Evolutionary conservation across 768 basidiomycete species (phyloP).

Genomic region (Lactifluus echinatus): DNA sequence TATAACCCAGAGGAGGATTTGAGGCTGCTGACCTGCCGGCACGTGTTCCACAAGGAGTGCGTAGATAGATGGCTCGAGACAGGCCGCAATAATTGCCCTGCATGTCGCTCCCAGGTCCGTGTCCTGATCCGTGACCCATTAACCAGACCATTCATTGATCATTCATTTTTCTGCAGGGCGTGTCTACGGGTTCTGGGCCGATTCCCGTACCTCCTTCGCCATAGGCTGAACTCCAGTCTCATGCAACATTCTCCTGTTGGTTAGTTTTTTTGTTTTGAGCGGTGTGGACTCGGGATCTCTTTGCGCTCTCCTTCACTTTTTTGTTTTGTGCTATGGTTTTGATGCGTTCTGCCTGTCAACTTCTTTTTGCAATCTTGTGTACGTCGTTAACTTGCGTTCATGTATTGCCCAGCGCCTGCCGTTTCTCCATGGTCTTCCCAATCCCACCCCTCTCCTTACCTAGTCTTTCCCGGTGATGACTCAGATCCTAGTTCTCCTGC

Average conservation of each 20-base stretch:
- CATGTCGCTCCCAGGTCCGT: constrained; percentile 70
- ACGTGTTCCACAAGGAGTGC: constrained; percentile 84
- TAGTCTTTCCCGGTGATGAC: too few species aligned
- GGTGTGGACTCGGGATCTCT: neutral
- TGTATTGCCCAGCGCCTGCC: too few species aligned
- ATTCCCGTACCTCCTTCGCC: neutral
- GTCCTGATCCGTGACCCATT: neutral
- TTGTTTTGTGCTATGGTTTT: neutral
- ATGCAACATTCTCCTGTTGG: neutral
- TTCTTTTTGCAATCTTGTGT: neutral
- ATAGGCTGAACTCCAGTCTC: neutral
- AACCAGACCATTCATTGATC: neutral
- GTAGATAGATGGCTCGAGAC: constrained; percentile 44
- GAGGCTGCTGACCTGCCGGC: constrained; percentile 72
- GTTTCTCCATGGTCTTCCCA: too few species aligned
- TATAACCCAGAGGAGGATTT: constrained; percentile 72
- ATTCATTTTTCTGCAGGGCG: neutral
- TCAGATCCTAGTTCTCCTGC: too few species aligned
- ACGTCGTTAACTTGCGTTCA: too few species aligned
- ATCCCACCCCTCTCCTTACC: too few species aligned
- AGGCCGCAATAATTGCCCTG: constrained; percentile 87
- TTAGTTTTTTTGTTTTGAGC: neutral
- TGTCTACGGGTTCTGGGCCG: neutral
- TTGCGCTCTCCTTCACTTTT: neutral
- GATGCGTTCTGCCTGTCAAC: neutral